Conservation (phyloP, 768 basidiomycete genomes). For the Mycena galericulata region DNA sequence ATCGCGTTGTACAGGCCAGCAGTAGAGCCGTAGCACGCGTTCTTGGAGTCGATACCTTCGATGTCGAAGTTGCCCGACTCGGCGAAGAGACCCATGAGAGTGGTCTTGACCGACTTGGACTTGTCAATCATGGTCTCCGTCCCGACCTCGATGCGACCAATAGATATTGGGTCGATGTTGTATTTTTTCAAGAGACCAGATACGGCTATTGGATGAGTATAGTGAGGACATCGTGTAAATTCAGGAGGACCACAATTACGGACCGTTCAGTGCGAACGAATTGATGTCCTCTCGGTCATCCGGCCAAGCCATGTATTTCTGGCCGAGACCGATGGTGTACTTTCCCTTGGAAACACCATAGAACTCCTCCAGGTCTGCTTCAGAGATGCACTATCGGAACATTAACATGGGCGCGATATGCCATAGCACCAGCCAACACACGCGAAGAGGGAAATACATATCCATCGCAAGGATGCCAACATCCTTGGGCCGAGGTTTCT, state of each 20-base stretch:
- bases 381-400: slow-evolving; percentile 85
- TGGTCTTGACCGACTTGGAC: slow-evolving; percentile 98
- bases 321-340: slow-evolving; percentile 98
- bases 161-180: slow-evolving; percentile 95
- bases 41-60: slow-evolving; percentile 99
- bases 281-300: slow-evolving; percentile 99
- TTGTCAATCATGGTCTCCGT: slow-evolving; percentile 99
- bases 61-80: slow-evolving; percentile 95
- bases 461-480: slow-evolving; percentile 96
- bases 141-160: slow-evolving; percentile 97
- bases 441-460: slow-evolving; percentile 93
- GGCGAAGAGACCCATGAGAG: slow-evolving; percentile 98
- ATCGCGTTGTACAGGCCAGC: slow-evolving; percentile 98
- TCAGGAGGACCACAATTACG: slow-evolving; percentile 38
- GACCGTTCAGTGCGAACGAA: slow-evolving; percentile 95
- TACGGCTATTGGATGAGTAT: slow-evolving; percentile 68
- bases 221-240: slow-evolving; percentile 17
- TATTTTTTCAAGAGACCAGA: slow-evolving; percentile 91
- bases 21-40: slow-evolving; percentile 99
- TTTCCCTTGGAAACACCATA: slow-evolving; percentile 96
- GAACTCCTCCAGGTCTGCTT: slow-evolving; percentile 92
- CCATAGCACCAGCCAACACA: too few relatives aligned
- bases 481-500: slow-evolving; percentile 78
- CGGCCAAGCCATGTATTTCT: slow-evolving; percentile 98
- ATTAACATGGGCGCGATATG: slow-evolving; percentile 25